Conservation (phyloP, 257 asterid genomes). For the Jacaranda copaia region DNA sequence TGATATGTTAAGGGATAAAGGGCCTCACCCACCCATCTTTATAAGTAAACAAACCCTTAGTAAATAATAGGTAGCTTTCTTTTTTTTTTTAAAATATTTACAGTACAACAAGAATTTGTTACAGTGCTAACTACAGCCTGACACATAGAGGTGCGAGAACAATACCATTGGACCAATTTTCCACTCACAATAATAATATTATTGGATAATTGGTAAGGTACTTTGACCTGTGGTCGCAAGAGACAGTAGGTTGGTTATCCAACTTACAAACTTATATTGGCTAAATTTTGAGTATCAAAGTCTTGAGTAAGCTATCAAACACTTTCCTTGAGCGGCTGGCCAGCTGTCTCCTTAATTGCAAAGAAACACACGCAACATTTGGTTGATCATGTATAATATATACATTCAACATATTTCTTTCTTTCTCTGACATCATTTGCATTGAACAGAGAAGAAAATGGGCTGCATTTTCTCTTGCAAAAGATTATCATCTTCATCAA, state of each 20-base stretch:
- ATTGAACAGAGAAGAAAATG: constrained; percentile 26
- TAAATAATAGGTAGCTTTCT: no score
- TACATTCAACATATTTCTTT: not conserved
- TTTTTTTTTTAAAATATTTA: no score
- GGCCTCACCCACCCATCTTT: no score
- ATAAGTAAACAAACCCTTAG: no score
- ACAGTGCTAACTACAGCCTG: no score
- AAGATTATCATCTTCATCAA: constrained; percentile 22
- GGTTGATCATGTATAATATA: not conserved
- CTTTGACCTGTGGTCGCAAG: not conserved
- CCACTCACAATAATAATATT: no score
- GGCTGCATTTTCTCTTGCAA: constrained; percentile 48
- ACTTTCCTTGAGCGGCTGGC: constrained; percentile 6
- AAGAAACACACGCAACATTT: not conserved
- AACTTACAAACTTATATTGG: not conserved
- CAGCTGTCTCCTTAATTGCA: not conserved
- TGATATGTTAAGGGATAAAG: no score
- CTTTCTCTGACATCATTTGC: not conserved
- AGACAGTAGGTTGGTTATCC: not conserved
- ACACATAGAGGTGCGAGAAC: no score
- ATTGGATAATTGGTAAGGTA: no score
- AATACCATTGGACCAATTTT: no score
- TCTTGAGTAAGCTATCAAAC: not conserved
- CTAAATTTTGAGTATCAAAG: not conserved
- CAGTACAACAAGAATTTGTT: no score